Evolutionary conservation across 345 rosid genomes (phyloP), one percentile per base, ranked within the genome.

Genomic region (Diplotaxis tenuifolia): DNA sequence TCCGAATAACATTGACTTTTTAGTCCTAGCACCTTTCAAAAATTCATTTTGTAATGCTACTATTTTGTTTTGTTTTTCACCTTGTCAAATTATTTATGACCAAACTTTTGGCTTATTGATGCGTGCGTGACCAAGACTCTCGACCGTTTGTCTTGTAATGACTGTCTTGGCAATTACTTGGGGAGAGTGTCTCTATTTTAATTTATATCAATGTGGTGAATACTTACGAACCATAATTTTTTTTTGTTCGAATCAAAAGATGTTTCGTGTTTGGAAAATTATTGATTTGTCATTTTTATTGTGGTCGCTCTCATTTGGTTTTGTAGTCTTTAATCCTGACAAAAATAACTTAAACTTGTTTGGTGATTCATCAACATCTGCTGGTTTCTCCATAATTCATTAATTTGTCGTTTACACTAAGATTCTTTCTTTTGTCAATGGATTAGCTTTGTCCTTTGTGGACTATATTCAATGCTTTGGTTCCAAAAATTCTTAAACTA

Each of bases 351-450:
- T 59, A 57, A 77, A 50, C 58, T 34, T 58, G 76, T 59, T 65
- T 65, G 80, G 64, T 77, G 62, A 65, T 49, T 77, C 20, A 65
- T 77, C 80, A 71, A 77, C 76, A 65, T 59, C 72, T 77, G 65
- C 55, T 65, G 54, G 18, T 65, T 36, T 65, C 64, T 77, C 56
- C 67, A 71, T 64, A 76, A 65, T 65, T 49, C 72, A 71, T 76
- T 58, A 70, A 32, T 65, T 71, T 65, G 75, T 64, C 80, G 76
- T 71, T 70, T 58, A 65, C 62, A 71, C 14, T 70, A 71, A 65
- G 75, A 76, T 76, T 70, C 67, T 71, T 71, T 75, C 65, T 69
- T 75, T 75, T 75, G 79, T 64, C 67, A 71, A 64, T 76, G 76
- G 71, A 58, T 14, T 62, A 49, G 67, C 49, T 65, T 71, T 76